phyloP scores from a whole-genome alignment of 352 stramenopile genomes.

The Phytophthora constricta region DNA sequence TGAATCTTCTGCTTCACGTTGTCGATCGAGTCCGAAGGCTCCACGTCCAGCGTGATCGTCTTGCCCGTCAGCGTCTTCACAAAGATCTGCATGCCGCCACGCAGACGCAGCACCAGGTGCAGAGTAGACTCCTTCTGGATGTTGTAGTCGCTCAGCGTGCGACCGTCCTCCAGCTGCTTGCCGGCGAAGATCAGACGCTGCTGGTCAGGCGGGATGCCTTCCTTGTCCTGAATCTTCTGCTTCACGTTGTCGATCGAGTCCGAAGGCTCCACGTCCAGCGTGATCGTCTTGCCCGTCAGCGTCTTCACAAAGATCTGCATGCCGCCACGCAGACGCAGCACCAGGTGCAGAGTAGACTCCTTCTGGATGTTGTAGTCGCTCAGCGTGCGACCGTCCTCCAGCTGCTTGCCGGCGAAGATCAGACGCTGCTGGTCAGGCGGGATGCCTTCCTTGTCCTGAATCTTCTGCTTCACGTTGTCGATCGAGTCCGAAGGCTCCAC shows the following conservation, averaged over 20 bases:
- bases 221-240: conserved; percentile 51
- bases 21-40: conserved; percentile 2
- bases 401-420: conserved; percentile 96
- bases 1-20: conserved; percentile 1
- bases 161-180: conserved; percentile 95
- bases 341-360: conserved; percentile 93
- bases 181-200: conserved; percentile 96
- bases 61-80: conserved; percentile 1
- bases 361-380: conserved; percentile 95
- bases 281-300: conserved; percentile 84
- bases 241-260: conserved; percentile 84
- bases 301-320: conserved; percentile 36
- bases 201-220: conserved; percentile 95
- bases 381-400: conserved; percentile 94
- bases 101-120: conserved; percentile 90
- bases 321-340: conserved; percentile 78
- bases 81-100: conserved; percentile 34
- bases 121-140: conserved; percentile 96
- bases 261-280: conserved; percentile 31
- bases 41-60: background rate
- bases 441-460: conserved; percentile 93
- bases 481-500: conserved; percentile 23
- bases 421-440: conserved; percentile 94
- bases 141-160: conserved; percentile 95
- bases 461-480: conserved; percentile 93